Conservation (phyloP, 2,329 filamentous ascomycete genomes). For the Xylaria hypoxylon region DNA sequence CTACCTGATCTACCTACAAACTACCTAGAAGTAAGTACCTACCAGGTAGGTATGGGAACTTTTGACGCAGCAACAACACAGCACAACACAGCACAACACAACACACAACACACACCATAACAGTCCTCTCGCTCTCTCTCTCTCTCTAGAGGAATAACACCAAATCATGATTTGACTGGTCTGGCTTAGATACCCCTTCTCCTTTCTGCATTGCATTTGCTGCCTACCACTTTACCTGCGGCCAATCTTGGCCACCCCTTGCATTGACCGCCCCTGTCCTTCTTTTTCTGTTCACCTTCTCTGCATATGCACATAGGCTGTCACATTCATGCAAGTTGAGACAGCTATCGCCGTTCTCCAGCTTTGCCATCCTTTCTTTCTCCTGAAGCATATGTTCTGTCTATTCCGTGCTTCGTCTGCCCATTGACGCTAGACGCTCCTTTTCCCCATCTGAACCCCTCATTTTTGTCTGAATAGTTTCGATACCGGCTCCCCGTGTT, state of each 20-base stretch:
- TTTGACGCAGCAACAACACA: conserved; percentile 15
- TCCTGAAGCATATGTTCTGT: conserved; percentile 21
- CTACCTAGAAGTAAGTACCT: no score
- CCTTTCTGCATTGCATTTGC: conserved; percentile 27
- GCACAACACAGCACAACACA: no score
- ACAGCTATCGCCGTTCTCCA: conserved; percentile 25
- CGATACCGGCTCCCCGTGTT: conserved; percentile 10
- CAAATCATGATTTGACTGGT: conserved; percentile 29
- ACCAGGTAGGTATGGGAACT: conserved; percentile 13
- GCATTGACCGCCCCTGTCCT: conserved; percentile 38
- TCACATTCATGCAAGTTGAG: conserved; percentile 37
- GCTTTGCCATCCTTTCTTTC: conserved; percentile 29
- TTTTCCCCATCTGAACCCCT: conserved; percentile 18
- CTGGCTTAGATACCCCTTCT: background rate
- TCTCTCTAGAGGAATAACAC: conserved; percentile 1
- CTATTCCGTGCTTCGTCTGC: conserved; percentile 20
- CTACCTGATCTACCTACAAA: conserved; percentile 15
- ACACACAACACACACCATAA: conserved; percentile 9
- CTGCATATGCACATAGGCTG: conserved; percentile 36
- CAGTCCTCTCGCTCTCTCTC: background rate
- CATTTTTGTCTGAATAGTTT: conserved; percentile 16
- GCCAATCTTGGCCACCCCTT: conserved; percentile 28
- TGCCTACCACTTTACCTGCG: conserved; percentile 22
- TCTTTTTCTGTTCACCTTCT: conserved; percentile 35
- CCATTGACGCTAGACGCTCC: conserved; percentile 24